Evolutionary conservation across 176 grass and related monocot genomes (phyloP).

Genomic region (Eleusine coracana): DNA sequence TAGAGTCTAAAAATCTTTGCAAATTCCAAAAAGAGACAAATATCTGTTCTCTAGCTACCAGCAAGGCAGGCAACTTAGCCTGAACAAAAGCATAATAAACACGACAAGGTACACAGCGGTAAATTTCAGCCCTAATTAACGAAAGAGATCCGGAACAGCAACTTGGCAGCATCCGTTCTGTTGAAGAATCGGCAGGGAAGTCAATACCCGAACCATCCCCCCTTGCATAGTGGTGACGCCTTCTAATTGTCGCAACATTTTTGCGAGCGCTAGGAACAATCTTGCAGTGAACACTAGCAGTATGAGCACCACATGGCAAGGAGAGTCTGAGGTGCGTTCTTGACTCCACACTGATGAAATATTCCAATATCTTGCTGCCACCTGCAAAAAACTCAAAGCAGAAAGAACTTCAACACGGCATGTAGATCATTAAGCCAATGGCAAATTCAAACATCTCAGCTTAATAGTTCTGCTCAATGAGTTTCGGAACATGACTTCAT

Average conservation of each 20-base stretch:
- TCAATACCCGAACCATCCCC: conserved; percentile 99
- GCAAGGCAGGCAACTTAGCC: conserved; percentile 39
- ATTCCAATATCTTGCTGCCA: conserved; percentile 45
- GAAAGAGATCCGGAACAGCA: conserved; percentile 19
- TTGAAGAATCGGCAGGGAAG: conserved; percentile 48
- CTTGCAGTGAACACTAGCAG: conserved; percentile 6
- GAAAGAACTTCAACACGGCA: neutral
- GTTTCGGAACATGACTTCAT: neutral
- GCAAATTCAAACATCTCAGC: neutral
- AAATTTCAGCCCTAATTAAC: conserved; percentile 23
- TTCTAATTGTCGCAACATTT: neutral
- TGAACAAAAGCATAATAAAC: conserved; percentile 23
- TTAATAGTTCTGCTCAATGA: neutral
- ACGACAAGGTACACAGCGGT: conserved; percentile 27
- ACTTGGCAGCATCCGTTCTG: conserved; percentile 25
- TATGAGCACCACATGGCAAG: conserved; percentile 89
- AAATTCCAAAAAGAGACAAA: conserved; percentile 23
- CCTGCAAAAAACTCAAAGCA: conserved; percentile 1
- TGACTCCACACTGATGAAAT: conserved; percentile 67
- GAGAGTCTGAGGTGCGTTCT: conserved; percentile 93
- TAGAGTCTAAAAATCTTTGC: conserved; percentile 31
- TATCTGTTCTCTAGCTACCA: conserved; percentile 41
- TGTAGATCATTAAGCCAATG: neutral
- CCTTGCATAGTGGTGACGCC: conserved; percentile 79
- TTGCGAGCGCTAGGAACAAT: neutral